Base-by-base conservation (phyloP, 73 alveolate genomes). In the Blepharisma japonicum region DNA sequence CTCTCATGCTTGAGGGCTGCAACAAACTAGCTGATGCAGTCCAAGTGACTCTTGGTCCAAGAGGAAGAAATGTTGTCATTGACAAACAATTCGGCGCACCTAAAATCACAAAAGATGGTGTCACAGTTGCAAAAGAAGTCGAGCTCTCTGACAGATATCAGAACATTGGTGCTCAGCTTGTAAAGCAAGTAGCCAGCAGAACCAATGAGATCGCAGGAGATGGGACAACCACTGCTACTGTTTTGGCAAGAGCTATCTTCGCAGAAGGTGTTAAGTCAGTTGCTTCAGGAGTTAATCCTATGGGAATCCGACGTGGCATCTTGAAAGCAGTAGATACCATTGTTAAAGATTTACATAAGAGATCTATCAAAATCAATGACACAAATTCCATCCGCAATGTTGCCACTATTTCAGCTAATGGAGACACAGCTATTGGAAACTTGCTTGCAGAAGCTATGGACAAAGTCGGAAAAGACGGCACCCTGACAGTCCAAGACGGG, bases 191-290 rank as follows among this genome's bases (percentile, higher is more conserved):
- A 2, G 99, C 99, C 72, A 81, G 89, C 77, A 91, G 88, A 84
- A 82, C 98, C 81, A 93, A 91, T 83, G 98, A 96, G 71, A 98
- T 86, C 77, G 98, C 99, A 68, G 99, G 98, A 39, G 99, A 96
- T 82, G 99, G 99, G 68, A 96, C 98, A 47, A 96, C 99, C 46
- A 96, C 99, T 18, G 97, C 99, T 82, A 94, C 99, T 8, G 92
- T 96, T 50, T 86, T 96, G 54, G 98, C 99, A 7, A 86, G 98
- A 32, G 42, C 42, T 3, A 32, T 32, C 42, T 32, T 32, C 42
- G 42, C 42, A 1, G 42, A 32, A 32, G 42, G 42, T 32, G 42
- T 32, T 3, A 32, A 32, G 42, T 88, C 96, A 48, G 98, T 96
- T 21, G 98, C 98, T 7, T 98, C 98, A n/a, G 98, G 98, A 71